phyloP scores from a whole-genome alignment of 2,329 filamentous ascomycete species.

The Fusarium sp. region DNA sequence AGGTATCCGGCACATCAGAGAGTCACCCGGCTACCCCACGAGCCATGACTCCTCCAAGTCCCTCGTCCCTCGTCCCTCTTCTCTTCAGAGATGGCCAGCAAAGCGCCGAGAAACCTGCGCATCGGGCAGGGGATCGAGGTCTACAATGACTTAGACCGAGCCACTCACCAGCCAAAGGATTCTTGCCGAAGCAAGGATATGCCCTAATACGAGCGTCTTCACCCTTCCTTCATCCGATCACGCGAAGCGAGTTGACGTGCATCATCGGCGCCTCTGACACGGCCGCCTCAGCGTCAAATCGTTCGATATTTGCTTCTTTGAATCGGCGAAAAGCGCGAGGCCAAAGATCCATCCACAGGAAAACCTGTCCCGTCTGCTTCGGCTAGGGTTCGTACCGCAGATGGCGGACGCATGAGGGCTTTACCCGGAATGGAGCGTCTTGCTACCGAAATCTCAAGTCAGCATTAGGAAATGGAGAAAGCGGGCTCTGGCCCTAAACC shows the following conservation, averaged over 20 bases:
- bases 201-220: slow-evolving; percentile 1
- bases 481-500: not conserved
- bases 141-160: not conserved
- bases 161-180: not conserved
- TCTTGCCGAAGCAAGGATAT: slow-evolving; percentile 11
- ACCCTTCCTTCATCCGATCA: slow-evolving; percentile 7
- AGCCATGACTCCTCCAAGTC: not conserved
- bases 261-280: slow-evolving; percentile 19
- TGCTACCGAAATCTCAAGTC: not conserved
- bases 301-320: slow-evolving; percentile 29
- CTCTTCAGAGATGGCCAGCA: not conserved
- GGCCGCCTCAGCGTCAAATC: slow-evolving; percentile 7
- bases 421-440: not conserved
- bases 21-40: not conserved
- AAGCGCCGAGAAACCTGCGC: not conserved
- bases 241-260: slow-evolving; percentile 16
- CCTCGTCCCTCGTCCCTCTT: not conserved
- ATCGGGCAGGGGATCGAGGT: not conserved
- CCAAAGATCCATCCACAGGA: slow-evolving; percentile 11
- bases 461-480: slow-evolving; percentile 2
- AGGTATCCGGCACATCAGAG: not conserved
- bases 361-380: not conserved
- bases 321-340: not conserved
- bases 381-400: not conserved
- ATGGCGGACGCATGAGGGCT: not conserved